phyloP scores from a whole-genome alignment of 768 basidiomycete genomes.

The Dictyophora rubrovolvata region DNA sequence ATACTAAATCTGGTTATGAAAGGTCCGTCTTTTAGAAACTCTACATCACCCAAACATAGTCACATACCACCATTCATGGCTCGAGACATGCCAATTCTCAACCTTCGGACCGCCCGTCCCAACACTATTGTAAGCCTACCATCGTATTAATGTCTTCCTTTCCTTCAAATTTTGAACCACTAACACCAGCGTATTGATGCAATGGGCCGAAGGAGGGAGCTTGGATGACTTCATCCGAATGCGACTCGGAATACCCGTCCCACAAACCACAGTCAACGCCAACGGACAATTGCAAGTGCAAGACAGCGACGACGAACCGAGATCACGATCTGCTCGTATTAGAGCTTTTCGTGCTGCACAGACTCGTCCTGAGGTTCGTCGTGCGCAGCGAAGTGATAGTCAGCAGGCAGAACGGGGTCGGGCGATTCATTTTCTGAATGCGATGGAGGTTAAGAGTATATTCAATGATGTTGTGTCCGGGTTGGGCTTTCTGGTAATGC shows the following conservation, averaged over 20 bases:
- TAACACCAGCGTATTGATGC: slow-evolving; percentile 65
- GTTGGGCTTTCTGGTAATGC: slow-evolving; percentile 65
- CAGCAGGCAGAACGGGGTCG: slow-evolving; percentile 36
- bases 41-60: slow-evolving; percentile 90
- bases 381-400: slow-evolving; percentile 15
- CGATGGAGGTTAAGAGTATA: slow-evolving; percentile 71
- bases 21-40: slow-evolving; percentile 78
- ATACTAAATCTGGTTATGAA: not conserved
- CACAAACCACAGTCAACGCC: slow-evolving; percentile 16
- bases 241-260: slow-evolving; percentile 57
- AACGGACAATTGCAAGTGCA: slow-evolving; percentile 15
- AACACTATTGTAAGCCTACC: slow-evolving; percentile 61
- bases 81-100: slow-evolving; percentile 79
- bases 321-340: slow-evolving; percentile 62
- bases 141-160: not conserved
- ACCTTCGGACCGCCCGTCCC: slow-evolving; percentile 82
- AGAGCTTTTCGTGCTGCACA: slow-evolving; percentile 66
- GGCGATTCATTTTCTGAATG: slow-evolving; percentile 75
- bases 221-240: slow-evolving; percentile 75
- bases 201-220: slow-evolving; percentile 81
- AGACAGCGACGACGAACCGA: slow-evolving; percentile 23
- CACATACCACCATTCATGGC: slow-evolving; percentile 93
- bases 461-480: slow-evolving; percentile 85
- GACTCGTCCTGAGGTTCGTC: slow-evolving; percentile 26
- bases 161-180: not conserved